Conservation (phyloP, 108 stramenopile genomes). For the Nitzschia sp. region DNA sequence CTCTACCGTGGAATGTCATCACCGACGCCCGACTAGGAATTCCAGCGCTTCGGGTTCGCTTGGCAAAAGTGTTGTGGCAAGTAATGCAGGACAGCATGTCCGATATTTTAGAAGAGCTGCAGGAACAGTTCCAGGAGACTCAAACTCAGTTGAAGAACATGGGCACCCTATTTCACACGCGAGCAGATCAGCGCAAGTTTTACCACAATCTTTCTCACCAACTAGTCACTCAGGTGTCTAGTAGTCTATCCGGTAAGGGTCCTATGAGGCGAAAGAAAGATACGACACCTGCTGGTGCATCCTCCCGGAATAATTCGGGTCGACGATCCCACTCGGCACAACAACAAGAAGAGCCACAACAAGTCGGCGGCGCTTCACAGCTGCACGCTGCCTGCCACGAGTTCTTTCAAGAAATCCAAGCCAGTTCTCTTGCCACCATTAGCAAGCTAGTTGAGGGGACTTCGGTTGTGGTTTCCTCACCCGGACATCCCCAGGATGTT, state of each 20-base stretch:
- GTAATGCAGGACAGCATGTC: slow-evolving; percentile 50
- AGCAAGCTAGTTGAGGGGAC: slow-evolving; percentile 40
- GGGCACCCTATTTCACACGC: slow-evolving; percentile 28
- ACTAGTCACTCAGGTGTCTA: slow-evolving; percentile 34
- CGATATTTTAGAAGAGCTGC: slow-evolving; percentile 40
- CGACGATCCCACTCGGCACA: not conserved
- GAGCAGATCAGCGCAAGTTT: slow-evolving; percentile 48
- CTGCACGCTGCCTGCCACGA: slow-evolving; percentile 40
- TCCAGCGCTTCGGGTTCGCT: slow-evolving; percentile 41
- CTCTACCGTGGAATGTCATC: slow-evolving; percentile 55
- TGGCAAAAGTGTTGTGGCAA: slow-evolving; percentile 48
- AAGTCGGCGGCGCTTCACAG: slow-evolving; percentile 24
- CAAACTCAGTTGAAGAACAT: slow-evolving; percentile 4
- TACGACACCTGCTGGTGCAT: not conserved
- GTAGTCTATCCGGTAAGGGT: slow-evolving; percentile 49
- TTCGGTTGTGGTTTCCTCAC: slow-evolving; percentile 34
- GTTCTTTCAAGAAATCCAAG: slow-evolving; percentile 32
- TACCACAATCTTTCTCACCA: slow-evolving; percentile 36
- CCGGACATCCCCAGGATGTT: slow-evolving; percentile 13
- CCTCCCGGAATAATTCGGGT: not conserved
- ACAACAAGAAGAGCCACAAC: not conserved
- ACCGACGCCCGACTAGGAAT: slow-evolving; percentile 50
- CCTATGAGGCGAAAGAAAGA: not conserved
- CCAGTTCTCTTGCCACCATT: slow-evolving; percentile 40
- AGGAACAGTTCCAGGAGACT: slow-evolving; percentile 2